phyloP scores from a whole-genome alignment of 768 basidiomycete species.

The Boletus huronensis region DNA sequence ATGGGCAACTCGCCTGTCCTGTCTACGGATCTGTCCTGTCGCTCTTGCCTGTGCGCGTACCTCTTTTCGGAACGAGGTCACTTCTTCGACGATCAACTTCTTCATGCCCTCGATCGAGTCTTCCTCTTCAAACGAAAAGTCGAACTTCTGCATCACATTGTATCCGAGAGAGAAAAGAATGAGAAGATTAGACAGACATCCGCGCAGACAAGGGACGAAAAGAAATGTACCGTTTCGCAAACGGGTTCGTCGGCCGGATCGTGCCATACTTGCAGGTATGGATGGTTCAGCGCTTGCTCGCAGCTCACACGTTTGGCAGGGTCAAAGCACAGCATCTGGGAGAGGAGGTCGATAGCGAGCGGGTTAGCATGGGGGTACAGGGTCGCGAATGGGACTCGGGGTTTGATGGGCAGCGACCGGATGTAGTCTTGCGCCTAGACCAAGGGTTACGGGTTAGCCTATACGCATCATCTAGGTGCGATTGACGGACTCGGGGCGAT shows the following conservation, averaged over 20 bases:
- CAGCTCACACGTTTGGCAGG: slow-evolving; percentile 95
- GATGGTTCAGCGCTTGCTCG: slow-evolving; percentile 92
- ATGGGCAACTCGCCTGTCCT: slow-evolving; percentile 58
- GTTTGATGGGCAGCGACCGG: slow-evolving; percentile 95
- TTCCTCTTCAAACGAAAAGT: slow-evolving; percentile 95
- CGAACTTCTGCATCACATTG: slow-evolving; percentile 58
- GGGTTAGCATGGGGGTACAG: slow-evolving; percentile 95
- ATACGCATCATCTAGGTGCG: background rate
- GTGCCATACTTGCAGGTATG: slow-evolving; percentile 96
- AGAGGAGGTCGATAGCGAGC: slow-evolving; percentile 87
- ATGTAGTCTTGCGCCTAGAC: slow-evolving; percentile 94
- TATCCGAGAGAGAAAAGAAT: background rate
- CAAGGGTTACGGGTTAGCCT: slow-evolving; percentile 3
- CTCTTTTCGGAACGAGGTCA: slow-evolving; percentile 82
- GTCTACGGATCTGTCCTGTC: slow-evolving; percentile 67
- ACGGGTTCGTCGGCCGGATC: slow-evolving; percentile 92
- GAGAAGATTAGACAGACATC: background rate
- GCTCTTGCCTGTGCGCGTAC: slow-evolving; percentile 82
- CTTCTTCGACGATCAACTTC: slow-evolving; percentile 89
- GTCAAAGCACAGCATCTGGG: slow-evolving; percentile 91
- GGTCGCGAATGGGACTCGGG: slow-evolving; percentile 86
- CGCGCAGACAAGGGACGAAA: background rate
- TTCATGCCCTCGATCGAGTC: slow-evolving; percentile 98
- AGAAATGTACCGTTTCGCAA: slow-evolving; percentile 63
- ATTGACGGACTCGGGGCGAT: slow-evolving; percentile 72